Base-by-base conservation (phyloP, 2,329 filamentous ascomycete species). In the Metarhizium guizhouense region DNA sequence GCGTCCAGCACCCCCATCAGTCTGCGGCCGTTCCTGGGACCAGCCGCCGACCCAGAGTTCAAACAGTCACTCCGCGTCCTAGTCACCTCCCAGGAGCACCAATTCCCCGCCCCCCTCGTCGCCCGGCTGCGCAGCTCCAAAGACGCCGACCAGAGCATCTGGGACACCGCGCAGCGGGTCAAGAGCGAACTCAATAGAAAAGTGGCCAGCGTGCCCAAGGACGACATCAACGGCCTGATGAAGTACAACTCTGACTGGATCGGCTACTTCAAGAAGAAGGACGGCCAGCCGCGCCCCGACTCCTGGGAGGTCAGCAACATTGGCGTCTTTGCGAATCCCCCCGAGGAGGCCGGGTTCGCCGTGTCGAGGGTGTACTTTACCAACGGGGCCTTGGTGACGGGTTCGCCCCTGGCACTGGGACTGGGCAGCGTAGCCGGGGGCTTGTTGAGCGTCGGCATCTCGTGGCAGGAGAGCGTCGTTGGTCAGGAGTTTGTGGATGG, bases 241-340 rank as follows among this genome's bases (percentile, higher is more conserved):
- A 60, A 62, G 2, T 74, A 72, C 52, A 63, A 81, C 5, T 45
- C 63, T 2, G 73, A 83, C 67, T 78, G 74, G 67, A 64, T 66
- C 43, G 60, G 62, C 2, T 75, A 71, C 57, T 76, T 75, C 59
- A 57, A 61, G 4, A 62, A 64, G 1, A 75, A 74, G 60, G 62
- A 80, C 16, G 78, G 78, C 1, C 64, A 68, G 54, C 61, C 67
- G 13, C 72, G 78, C 10, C 63, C 68, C 2, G 61, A 61, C 3
- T 75, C 76, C 1, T 83, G 78, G 74, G 75, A 77, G 58, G 61
- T 83, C 4, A 81, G 76, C 57, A 84, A 83, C 61, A 57, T 82
- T 5, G 80, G 81, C 1, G 68, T 68, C 14, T 62, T 77, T n/a
- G 62, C 66, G 5, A 7, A 60, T 10, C 36, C 54, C 49, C 25